Evolutionary conservation across 2,329 filamentous ascomycete genomes (phyloP).

Genomic region (Penicillium hesseltinei): DNA sequence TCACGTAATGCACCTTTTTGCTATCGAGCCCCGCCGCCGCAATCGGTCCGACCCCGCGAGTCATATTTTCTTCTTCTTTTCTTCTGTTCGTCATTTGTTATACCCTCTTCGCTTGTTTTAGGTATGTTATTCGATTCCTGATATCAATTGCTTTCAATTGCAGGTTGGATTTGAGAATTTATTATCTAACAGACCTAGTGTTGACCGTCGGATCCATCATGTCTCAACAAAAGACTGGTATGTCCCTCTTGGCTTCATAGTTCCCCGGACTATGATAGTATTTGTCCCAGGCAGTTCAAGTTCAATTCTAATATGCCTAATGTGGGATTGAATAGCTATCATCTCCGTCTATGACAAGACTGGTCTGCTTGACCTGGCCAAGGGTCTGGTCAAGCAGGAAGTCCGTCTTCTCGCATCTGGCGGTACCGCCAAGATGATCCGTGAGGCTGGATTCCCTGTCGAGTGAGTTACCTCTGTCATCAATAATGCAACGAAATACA

Average conservation of each 20-base stretch:
- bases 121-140: slow-evolving; percentile 11
- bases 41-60: slow-evolving; percentile 29
- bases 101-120: slow-evolving; percentile 19
- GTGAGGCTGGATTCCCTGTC: slow-evolving; percentile 91
- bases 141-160: slow-evolving; percentile 2
- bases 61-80: slow-evolving; percentile 22
- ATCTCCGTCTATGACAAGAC: slow-evolving; percentile 99
- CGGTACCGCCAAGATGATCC: slow-evolving; percentile 92
- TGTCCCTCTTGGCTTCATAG: slow-evolving; percentile 19
- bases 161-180: background rate
- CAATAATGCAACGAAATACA: background rate
- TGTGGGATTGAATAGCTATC: slow-evolving; percentile 60
- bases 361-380: slow-evolving; percentile 85
- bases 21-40: slow-evolving; percentile 19
- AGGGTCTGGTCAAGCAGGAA: slow-evolving; percentile 84
- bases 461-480: slow-evolving; percentile 61
- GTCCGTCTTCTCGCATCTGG: slow-evolving; percentile 91
- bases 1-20: slow-evolving; percentile 9
- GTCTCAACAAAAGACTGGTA: slow-evolving; percentile 45
- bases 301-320: slow-evolving; percentile 13
- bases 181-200: slow-evolving; percentile 20
- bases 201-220: slow-evolving; percentile 32
- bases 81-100: slow-evolving; percentile 17
- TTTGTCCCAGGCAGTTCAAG: slow-evolving; percentile 15
- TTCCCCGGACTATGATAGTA: slow-evolving; percentile 22